Percentiles rank a stretch among this genome's conserved stretches.
These are phyloP conservation scores for Corynascus novoguineensis DNA, from an alignment of 495 filamentous ascomycete genomes.

Conservation along the genomic window DNA sequence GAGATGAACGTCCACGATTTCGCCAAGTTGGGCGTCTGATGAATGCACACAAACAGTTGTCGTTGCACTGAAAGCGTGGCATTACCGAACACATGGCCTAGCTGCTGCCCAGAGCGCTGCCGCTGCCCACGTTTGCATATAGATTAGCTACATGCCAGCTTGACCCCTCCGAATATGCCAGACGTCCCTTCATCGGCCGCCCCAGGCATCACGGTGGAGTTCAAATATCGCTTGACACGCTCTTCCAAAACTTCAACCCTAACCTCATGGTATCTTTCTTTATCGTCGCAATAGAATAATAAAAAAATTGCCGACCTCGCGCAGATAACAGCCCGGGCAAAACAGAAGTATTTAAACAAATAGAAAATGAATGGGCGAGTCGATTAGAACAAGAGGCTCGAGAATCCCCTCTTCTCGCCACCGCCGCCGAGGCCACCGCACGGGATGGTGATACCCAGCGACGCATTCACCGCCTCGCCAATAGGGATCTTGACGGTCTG, in stretches of 20 bases:
- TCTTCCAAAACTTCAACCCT: neutral
- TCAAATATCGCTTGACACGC: neutral
- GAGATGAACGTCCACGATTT: neutral
- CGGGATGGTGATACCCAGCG: slow-evolving; percentile 16
- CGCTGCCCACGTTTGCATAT: neutral
- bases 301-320: neutral
- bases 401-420: neutral
- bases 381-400: neutral
- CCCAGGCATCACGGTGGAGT: slow-evolving; percentile 5
- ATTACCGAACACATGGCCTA: neutral
- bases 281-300: slow-evolving; percentile 9
- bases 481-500: slow-evolving; percentile 37
- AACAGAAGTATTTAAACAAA: slow-evolving; percentile 8
- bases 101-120: neutral
- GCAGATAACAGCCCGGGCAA: neutral
- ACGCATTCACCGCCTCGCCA: slow-evolving; percentile 22
- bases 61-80: neutral
- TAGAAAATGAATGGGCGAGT: neutral
- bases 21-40: neutral
- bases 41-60: neutral
- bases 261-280: slow-evolving; percentile 16
- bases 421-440: slow-evolving; percentile 15
- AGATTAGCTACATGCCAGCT: neutral
- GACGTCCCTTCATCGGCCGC: neutral
- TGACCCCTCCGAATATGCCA: neutral